phyloP scores from a whole-genome alignment of 345 rosid species.

The Eutrema yunnanense region DNA sequence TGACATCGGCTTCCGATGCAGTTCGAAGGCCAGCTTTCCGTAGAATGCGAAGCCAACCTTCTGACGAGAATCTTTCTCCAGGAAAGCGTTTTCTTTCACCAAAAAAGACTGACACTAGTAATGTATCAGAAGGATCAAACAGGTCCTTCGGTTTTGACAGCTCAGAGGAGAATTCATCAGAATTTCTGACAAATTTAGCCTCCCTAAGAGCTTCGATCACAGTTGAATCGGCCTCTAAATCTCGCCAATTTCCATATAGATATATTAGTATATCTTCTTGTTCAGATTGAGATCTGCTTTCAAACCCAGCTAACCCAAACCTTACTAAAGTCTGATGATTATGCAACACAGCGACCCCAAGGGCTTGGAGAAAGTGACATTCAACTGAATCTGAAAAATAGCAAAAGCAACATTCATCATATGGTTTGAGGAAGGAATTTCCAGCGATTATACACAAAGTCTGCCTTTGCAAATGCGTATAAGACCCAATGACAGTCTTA shows the following conservation, averaged over 20 bases:
- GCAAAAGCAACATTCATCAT: conserved; percentile 62
- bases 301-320: conserved; percentile 81
- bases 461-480: conserved; percentile 45
- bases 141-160: conserved; percentile 68
- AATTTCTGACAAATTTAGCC: conserved; percentile 68
- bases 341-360: conserved; percentile 72
- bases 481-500: conserved; percentile 68
- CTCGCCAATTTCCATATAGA: conserved; percentile 66
- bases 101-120: conserved; percentile 72
- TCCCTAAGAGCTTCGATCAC: conserved; percentile 70
- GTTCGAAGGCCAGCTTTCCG: conserved; percentile 74
- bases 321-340: conserved; percentile 78
- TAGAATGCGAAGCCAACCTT: conserved; percentile 82
- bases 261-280: conserved; percentile 72
- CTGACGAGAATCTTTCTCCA: conserved; percentile 82
- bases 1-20: conserved; percentile 66
- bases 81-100: conserved; percentile 86
- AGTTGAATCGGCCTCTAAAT: conserved; percentile 63
- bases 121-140: conserved; percentile 82
- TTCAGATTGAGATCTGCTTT: conserved; percentile 59
- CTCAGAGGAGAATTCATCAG: conserved; percentile 68
- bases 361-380: conserved; percentile 59
- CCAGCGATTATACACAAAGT: conserved; percentile 70
- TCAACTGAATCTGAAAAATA: conserved; percentile 60
- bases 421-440: conserved; percentile 76